These are phyloP conservation scores for Fusarium haematococcum DNA, from an alignment of 2,329 filamentous ascomycete genomes.

Conservation along the genomic window DNA sequence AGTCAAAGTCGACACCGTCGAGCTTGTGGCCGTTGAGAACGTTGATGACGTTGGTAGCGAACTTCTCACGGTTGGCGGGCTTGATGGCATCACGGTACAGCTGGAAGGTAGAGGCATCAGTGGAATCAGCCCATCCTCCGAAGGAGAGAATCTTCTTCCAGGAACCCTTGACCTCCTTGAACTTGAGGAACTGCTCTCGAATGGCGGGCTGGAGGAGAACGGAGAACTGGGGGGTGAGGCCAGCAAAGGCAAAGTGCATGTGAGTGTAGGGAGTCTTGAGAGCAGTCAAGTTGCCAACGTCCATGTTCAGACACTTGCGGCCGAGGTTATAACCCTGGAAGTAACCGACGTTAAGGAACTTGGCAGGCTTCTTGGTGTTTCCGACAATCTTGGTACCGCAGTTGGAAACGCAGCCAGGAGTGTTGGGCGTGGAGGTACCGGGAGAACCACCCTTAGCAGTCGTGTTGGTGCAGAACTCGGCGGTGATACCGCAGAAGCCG, in stretches of 20 bases:
- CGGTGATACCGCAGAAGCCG: constrained; percentile 59
- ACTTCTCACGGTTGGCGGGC: constrained; percentile 51
- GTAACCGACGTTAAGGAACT: constrained; percentile 47
- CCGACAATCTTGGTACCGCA: constrained; percentile 48
- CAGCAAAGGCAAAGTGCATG: constrained; percentile 50
- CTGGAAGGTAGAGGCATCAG: constrained; percentile 40
- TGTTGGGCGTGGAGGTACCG: constrained; percentile 41
- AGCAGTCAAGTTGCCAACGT: constrained; percentile 39
- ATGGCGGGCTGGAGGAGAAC: constrained; percentile 36
- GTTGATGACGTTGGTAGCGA: constrained; percentile 51
- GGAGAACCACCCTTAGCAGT: constrained; percentile 44
- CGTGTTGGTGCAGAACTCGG: constrained; percentile 55
- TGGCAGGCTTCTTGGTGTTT: constrained; percentile 42
- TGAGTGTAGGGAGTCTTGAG: constrained; percentile 44
- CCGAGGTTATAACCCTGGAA: constrained; percentile 49
- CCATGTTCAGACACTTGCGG: constrained; percentile 48
- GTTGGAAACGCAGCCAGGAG: constrained; percentile 48
- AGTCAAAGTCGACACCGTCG: constrained; percentile 60
- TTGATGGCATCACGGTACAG: constrained; percentile 46
- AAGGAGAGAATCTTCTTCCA: constrained; percentile 52
- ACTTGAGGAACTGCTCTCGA: constrained; percentile 46
- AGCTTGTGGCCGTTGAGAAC: constrained; percentile 55
- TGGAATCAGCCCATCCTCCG: constrained; percentile 51
- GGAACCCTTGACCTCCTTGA: constrained; percentile 43
- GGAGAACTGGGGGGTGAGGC: constrained; percentile 33